Conservation (phyloP, 2,329 filamentous ascomycete species). For the Aspergillus viridinutans region DNA sequence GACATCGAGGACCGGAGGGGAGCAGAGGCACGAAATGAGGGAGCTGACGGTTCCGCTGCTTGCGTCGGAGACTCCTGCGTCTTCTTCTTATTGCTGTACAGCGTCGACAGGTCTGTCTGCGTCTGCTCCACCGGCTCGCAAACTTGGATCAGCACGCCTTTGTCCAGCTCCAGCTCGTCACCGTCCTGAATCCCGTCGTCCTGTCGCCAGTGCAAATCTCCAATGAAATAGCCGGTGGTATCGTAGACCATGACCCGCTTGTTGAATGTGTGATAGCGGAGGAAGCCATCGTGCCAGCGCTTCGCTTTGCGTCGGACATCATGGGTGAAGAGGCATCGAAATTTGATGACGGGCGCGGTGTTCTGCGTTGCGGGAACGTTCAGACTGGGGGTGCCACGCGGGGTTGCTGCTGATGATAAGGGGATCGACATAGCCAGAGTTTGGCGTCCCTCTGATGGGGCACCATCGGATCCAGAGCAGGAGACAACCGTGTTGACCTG, state of each 20-base stretch:
- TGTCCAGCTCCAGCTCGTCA: slow-evolving; percentile 76
- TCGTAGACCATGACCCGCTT: slow-evolving; percentile 88
- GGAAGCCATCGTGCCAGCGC: slow-evolving; percentile 85
- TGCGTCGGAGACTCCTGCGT: slow-evolving; percentile 27
- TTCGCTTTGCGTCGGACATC: slow-evolving; percentile 85
- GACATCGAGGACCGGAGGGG: slow-evolving; percentile 20
- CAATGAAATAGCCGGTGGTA: slow-evolving; percentile 71
- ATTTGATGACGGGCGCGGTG: slow-evolving; percentile 74
- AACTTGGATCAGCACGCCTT: slow-evolving; percentile 74
- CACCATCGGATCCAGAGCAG: slow-evolving; percentile 7
- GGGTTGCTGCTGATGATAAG: slow-evolving; percentile 15
- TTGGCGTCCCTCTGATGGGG: slow-evolving; percentile 6
- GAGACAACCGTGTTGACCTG: not conserved
- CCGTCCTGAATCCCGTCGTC: slow-evolving; percentile 69
- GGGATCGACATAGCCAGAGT: slow-evolving; percentile 20
- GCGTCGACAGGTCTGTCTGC: slow-evolving; percentile 71
- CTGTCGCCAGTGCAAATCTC: slow-evolving; percentile 76
- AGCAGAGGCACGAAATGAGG: slow-evolving; percentile 40
- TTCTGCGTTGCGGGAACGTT: slow-evolving; percentile 52
- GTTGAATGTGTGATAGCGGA: slow-evolving; percentile 89
- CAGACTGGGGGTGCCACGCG: slow-evolving; percentile 31
- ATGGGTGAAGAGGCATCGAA: slow-evolving; percentile 79
- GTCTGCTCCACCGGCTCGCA: slow-evolving; percentile 67
- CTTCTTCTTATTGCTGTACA: slow-evolving; percentile 65
- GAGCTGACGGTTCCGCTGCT: slow-evolving; percentile 31